Base-by-base conservation (phyloP, 805 yeast species). In the Metschnikowia koreensis region DNA sequence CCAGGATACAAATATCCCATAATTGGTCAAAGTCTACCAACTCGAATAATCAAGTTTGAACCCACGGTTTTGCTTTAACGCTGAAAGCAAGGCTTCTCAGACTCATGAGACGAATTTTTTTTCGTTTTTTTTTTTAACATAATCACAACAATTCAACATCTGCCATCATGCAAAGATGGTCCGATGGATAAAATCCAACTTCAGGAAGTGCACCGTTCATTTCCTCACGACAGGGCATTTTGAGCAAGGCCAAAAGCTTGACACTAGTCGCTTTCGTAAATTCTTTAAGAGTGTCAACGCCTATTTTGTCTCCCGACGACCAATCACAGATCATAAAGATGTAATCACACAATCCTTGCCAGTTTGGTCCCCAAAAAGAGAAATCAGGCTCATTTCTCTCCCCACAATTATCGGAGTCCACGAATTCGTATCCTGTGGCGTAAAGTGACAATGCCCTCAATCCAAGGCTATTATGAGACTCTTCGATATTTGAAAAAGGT, bases 351-450 rank as follows among this genome's bases (percentile, higher is more conserved):
- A 48, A 13, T 6, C 42, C 47, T 16, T 39, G 41, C 41, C 38
- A 34, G 6, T 15, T 16, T 2, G 46, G 43, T 16, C 51, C 51
- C 34, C 34, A 48, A 38, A 43, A 48, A 1, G 51, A 43, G 26
- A 48, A 48, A 1, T 8, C 7, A 8, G 47, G 47, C 27, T 48
- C 51, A 10, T 31, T 15, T 15, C 42, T 13, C 7, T 73, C 40
- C 1, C 89, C 89, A 10, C 45, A 27, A 15, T 47, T 47, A 16
- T 16, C 17, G n/a, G 16, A 3, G 17, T 41, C 22, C 15, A 41
- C 42, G 16, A 36, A 38, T 13, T 31, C 12, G 31, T 48, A 43
- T 11, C 51, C 51, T 11, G 22, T 26, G 5, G 51, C 31, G 13
- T 48, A 48, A 10, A 44, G 45, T 3, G 52, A 48, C 16, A 44